Evolutionary conservation across 2,329 filamentous ascomycete genomes (phyloP), one percentile per base, ranked within the genome.

Genomic region (Madurella fahalii): DNA sequence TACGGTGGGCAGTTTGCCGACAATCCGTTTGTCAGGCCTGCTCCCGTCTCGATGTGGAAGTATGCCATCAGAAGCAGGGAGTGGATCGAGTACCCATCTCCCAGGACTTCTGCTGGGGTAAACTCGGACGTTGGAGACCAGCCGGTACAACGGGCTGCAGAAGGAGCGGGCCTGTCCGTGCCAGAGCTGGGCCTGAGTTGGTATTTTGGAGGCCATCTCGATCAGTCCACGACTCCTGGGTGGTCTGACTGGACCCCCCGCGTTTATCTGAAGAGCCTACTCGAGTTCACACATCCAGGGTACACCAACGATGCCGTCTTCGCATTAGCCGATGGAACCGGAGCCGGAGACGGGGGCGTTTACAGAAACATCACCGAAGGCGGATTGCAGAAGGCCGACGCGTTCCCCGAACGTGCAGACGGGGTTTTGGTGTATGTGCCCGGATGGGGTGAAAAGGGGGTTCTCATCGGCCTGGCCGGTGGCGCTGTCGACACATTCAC

Each of bases 171-270:
- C 0, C 70, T 89, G 13, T 87, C 83, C 30, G 82, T 91, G 0
- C 82, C 86, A 0, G 81, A 84, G 51, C 71, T 90, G 0, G 87
- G 87, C 0, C 71, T 86, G 45, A 89, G 85, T 32, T 92, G 84
- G 76, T 92, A 90, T 67, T 92, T 92, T 69, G 88, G 87, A 25
- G 88, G 88, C 0, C 88, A 91, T 68, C 72, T 89, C 5, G 87
- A 92, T 66, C 66, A 70, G 64, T 72, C 71, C 11, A 82, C 79
- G 4, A 84, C 65, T 1, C 61, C 54, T 0, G 86, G 83, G 12
- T 91, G 88, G 88, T 84, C 83, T n/a, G 79, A 80, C 48, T 77
- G 82, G 50, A 75, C 82, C 18, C 70, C 74, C 0, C 76, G 87
- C 5, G 74, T 90, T 1, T 92, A 91, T 65, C 71, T 92, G 42